Base-by-base conservation (phyloP, 1,139 yeast genomes). In the Pichia sp. region DNA sequence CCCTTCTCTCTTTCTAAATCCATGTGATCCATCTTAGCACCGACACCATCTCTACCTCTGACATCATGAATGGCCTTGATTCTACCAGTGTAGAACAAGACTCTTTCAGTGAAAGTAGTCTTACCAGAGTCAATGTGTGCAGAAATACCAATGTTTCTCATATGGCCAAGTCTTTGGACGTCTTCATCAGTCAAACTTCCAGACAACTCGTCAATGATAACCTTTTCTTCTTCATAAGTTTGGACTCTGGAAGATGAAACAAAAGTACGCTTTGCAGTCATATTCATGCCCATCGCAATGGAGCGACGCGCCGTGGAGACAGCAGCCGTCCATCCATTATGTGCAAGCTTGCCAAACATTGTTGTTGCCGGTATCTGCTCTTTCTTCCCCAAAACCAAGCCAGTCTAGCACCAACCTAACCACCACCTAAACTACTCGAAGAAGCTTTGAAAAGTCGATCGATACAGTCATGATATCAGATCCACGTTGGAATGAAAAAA, bases 21-120 rank as follows among this genome's bases (percentile, higher is more conserved):
- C 94, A 91, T 86, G 46, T 88, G 87, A 57, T 91, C 99, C 94
- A 91, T 91, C 64, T 87, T 91, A 41, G 99, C 99, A 41, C 99
- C 99, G 41, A 91, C 97, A 49, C 88, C 79, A 60, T 91, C 99
- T 55, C 94, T 77, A 34, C 99, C 99, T 60, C 98, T 74, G 34
- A 91, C 99, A 62, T 91, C 99, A 58, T 91, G 99, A 53, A 91
- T 93, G 20, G 95, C 95, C 59, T 88, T 87, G 60, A 93, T 93
- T 58, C 98, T 75, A 42, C 98, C 98, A 9, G 99, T 91, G 60
- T 93, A 93, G 63, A 77, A 91, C 50, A 91, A 66, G 33, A 91
- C 98, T 60, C 99, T 82, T 64, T 91, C 99, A 14, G 98, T 91
- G 60, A 88, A 88, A 0, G 97, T 88, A 27, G 97, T 88, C 59